These are phyloP conservation scores for Paramarasmius palmivorus DNA, from an alignment of 1,284 basidiomycete genomes.

Conservation along the genomic window DNA sequence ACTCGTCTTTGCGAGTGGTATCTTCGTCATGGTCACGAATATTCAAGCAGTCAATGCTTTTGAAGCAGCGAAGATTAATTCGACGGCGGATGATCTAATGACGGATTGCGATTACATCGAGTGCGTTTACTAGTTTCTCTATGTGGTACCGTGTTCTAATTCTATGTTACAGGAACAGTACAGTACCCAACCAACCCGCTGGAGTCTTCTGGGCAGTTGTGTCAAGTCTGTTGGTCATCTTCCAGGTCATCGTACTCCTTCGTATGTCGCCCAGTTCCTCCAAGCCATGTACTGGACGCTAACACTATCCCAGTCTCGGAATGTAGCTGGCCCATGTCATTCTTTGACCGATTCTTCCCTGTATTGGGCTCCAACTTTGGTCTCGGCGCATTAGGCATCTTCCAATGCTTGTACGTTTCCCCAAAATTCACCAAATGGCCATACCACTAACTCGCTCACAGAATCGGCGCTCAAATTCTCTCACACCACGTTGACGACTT, in stretches of 20 bases:
- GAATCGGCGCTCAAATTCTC: slow-evolving; percentile 77
- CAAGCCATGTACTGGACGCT: not conserved
- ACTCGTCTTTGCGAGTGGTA: slow-evolving; percentile 75
- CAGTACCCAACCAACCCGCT: slow-evolving; percentile 84
- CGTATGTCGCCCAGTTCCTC: slow-evolving; percentile 39
- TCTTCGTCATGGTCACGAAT: slow-evolving; percentile 79
- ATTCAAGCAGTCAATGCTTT: slow-evolving; percentile 75
- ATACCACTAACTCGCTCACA: slow-evolving; percentile 20
- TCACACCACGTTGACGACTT: slow-evolving; percentile 81
- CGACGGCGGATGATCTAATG: slow-evolving; percentile 29
- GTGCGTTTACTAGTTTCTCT: slow-evolving; percentile 39
- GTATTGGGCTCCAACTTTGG: slow-evolving; percentile 83
- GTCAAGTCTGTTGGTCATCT: slow-evolving; percentile 79
- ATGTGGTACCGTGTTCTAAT: not conserved
- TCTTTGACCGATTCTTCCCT: slow-evolving; percentile 84
- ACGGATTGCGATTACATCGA: slow-evolving; percentile 73
- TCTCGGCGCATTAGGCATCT: slow-evolving; percentile 78
- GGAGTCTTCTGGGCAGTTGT: slow-evolving; percentile 87
- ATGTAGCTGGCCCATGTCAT: slow-evolving; percentile 61
- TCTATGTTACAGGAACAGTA: slow-evolving; percentile 52
- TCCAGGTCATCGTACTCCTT: slow-evolving; percentile 75
- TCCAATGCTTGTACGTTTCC: slow-evolving; percentile 71
- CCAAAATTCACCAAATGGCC: not conserved
- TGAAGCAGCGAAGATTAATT: slow-evolving; percentile 34
- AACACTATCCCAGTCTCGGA: slow-evolving; percentile 37